Conservation (phyloP, 495 filamentous ascomycete species). For the Jackrogersella multiformis region DNA sequence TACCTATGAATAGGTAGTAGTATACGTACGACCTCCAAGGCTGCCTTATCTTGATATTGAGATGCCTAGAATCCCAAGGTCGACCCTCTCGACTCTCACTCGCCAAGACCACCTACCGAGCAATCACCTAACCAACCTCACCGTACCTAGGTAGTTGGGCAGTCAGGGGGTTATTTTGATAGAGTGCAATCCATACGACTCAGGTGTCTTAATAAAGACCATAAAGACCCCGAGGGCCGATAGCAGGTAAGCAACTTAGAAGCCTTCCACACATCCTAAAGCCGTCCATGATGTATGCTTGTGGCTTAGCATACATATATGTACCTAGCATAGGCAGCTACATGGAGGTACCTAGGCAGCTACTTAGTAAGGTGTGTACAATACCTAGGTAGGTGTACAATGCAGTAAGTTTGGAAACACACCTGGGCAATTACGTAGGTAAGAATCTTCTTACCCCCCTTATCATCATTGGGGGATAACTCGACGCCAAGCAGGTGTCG, state of each 20-base stretch:
- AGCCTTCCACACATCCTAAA: not conserved
- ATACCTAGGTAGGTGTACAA: not conserved
- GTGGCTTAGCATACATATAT: slow-evolving; percentile 28
- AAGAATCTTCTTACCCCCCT: slow-evolving; percentile 7
- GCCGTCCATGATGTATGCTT: slow-evolving; percentile 14
- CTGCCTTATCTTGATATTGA: slow-evolving; percentile 23
- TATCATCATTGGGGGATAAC: slow-evolving; percentile 14
- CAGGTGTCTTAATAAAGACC: slow-evolving; percentile 9
- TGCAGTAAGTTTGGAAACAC: not conserved
- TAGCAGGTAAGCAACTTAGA: too few species aligned
- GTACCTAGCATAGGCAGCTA: too few species aligned
- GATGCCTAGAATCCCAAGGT: slow-evolving; percentile 26
- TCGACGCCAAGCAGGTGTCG: slow-evolving; percentile 50
- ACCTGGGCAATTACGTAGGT: slow-evolving; percentile 29
- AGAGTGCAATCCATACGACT: not conserved
- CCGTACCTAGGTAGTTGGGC: slow-evolving; percentile 1
- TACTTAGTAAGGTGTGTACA: too few species aligned
- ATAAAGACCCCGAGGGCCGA: slow-evolving; percentile 11
- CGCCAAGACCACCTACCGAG: slow-evolving; percentile 27
- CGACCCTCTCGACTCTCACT: slow-evolving; percentile 6
- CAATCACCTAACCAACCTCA: slow-evolving; percentile 15
- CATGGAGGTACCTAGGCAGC: too few species aligned
- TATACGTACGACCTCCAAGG: not conserved
- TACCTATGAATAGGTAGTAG: not conserved
- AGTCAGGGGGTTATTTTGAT: not conserved